A percentile compares a stretch with the other conserved stretches of the same genome.
phyloP scores from a whole-genome alignment of 345 rosid genomes.

The Rhodamnia argentea region DNA sequence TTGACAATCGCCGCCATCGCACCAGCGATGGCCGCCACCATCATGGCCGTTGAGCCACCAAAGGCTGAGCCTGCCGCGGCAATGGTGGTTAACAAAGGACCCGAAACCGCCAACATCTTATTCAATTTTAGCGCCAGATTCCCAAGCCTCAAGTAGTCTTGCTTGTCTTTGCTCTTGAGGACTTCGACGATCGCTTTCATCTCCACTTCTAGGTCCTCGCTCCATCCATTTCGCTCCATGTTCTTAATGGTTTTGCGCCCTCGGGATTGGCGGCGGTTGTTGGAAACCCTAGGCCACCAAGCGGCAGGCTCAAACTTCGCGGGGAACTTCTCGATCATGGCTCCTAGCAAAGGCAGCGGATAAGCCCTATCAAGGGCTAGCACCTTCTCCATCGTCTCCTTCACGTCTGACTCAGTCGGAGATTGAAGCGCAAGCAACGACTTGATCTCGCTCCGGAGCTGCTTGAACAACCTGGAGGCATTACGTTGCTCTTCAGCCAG shows the following conservation, averaged over 20 bases:
- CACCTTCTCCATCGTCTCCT: slow-evolving; percentile 10
- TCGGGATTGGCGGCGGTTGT: not conserved
- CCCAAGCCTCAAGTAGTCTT: slow-evolving; percentile 32
- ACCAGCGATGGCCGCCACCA: slow-evolving; percentile 18
- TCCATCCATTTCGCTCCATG: slow-evolving; percentile 17
- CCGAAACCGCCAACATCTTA: slow-evolving; percentile 30
- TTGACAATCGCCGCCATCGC: slow-evolving; percentile 16
- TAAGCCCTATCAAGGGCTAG: slow-evolving; percentile 24
- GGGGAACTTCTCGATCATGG: slow-evolving; percentile 29
- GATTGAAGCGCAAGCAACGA: slow-evolving; percentile 4
- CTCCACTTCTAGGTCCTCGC: slow-evolving; percentile 16
- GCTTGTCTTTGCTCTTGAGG: slow-evolving; percentile 19
- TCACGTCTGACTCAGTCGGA: slow-evolving; percentile 3
- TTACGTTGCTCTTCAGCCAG: slow-evolving; percentile 32
- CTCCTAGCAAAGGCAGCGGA: slow-evolving; percentile 26
- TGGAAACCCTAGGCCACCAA: slow-evolving; percentile 17
- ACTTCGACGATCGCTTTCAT: slow-evolving; percentile 25
- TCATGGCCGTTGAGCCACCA: slow-evolving; percentile 2
- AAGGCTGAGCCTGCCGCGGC: slow-evolving; percentile 26
- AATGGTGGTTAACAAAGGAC: slow-evolving; percentile 22
- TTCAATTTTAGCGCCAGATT: slow-evolving; percentile 24
- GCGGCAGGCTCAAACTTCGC: slow-evolving; percentile 10
- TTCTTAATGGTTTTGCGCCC: fast-evolving
- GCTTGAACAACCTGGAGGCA: slow-evolving; percentile 16
- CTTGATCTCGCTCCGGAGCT: slow-evolving; percentile 9